phyloP scores from a whole-genome alignment of 1,139 yeast species.

The Scheffersomyces segobiensis region DNA sequence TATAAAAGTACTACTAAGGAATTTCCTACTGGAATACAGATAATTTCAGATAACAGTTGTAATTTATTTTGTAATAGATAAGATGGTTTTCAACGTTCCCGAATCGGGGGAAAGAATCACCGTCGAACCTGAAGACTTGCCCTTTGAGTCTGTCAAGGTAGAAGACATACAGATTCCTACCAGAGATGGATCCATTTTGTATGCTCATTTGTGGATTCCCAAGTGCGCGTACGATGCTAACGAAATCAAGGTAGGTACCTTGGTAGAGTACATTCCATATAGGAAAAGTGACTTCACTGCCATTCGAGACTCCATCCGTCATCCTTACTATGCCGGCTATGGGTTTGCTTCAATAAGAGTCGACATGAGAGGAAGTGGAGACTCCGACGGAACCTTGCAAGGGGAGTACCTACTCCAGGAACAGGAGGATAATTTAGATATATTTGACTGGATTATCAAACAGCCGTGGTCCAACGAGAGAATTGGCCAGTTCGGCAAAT shows the following conservation, averaged over 20 bases:
- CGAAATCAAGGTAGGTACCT: constrained; percentile 27
- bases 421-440: constrained; percentile 40
- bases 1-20: neutral
- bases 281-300: constrained; percentile 43
- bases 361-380: constrained; percentile 44
- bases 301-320: constrained; percentile 41
- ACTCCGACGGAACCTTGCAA: constrained; percentile 36
- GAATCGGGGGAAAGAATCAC: constrained; percentile 21
- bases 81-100: constrained; percentile 16
- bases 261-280: constrained; percentile 43
- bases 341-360: constrained; percentile 42
- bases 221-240: constrained; percentile 16
- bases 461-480: constrained; percentile 44
- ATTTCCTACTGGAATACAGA: no score
- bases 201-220: constrained; percentile 45
- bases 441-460: constrained; percentile 37
- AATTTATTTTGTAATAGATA: no score
- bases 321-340: constrained; percentile 43
- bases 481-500: constrained; percentile 46
- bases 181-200: constrained; percentile 32
- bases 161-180: constrained; percentile 32
- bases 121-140: constrained; percentile 22
- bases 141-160: constrained; percentile 26
- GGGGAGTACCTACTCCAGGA: constrained; percentile 42
- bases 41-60: no score